phyloP scores from a whole-genome alignment of 1,139 yeast genomes.

The Candida glucosophila region DNA sequence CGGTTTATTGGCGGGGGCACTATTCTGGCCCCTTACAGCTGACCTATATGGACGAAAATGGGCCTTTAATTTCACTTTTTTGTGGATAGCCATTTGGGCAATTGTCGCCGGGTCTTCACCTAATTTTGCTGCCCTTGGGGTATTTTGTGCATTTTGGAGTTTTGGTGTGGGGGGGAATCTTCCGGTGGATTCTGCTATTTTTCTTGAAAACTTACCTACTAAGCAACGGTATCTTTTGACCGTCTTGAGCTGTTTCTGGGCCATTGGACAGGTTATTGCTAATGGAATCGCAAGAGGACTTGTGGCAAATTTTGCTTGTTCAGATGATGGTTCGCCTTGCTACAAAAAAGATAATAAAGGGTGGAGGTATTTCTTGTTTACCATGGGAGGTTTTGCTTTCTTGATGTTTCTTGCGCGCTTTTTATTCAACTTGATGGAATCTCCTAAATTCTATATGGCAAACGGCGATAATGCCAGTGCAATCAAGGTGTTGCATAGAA shows the following conservation, averaged over 20 bases:
- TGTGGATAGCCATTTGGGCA: constrained; percentile 32
- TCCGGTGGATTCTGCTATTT: constrained; percentile 38
- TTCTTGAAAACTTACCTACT: constrained; percentile 33
- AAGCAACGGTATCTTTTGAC: constrained; percentile 32
- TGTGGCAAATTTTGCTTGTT: constrained; percentile 30
- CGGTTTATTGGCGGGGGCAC: constrained; percentile 34
- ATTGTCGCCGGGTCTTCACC: constrained; percentile 31
- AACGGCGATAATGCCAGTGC: constrained; percentile 30
- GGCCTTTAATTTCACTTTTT: constrained; percentile 36
- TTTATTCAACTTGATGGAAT: constrained; percentile 28
- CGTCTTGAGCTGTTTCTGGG: constrained; percentile 38
- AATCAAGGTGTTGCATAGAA: constrained; percentile 25
- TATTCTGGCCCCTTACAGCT: constrained; percentile 32
- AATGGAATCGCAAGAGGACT: constrained; percentile 34
- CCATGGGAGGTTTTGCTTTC: constrained; percentile 32
- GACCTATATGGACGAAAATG: constrained; percentile 35
- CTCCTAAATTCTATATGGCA: constrained; percentile 31
- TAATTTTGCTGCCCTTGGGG: constrained; percentile 32
- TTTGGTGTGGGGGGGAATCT: constrained; percentile 40
- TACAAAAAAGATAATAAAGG: constrained; percentile 30
- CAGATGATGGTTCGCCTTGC: constrained; percentile 14
- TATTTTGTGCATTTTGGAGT: constrained; percentile 32
- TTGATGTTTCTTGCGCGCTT: constrained; percentile 28
- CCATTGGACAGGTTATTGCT: constrained; percentile 32
- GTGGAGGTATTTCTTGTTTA: constrained; percentile 35